phyloP scores from a whole-genome alignment of 1,139 yeast genomes.

The Geotrichum macrosporum region DNA sequence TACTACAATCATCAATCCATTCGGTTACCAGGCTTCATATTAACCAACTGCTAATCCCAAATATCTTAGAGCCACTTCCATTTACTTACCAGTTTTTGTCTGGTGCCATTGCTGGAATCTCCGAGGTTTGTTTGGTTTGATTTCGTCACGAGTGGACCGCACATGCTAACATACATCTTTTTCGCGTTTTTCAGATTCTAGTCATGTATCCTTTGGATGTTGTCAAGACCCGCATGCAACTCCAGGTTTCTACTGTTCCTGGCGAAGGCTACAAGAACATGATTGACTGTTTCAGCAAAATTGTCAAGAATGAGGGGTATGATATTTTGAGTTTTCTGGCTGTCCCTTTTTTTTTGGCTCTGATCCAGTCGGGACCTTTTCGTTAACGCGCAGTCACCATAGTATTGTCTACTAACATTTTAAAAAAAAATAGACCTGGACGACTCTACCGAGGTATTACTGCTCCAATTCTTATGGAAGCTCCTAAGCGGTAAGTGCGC shows the following conservation, averaged over 20 bases:
- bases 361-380: too few species aligned
- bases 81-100: conserved; percentile 85
- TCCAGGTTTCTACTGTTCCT: conserved; percentile 52
- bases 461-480: conserved; percentile 98
- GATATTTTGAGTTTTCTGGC: too few species aligned
- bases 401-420: too few species aligned
- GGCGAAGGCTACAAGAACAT: conserved; percentile 77
- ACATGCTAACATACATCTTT: neutral
- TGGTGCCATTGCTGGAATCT: conserved; percentile 97
- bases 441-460: conserved; percentile 87
- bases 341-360: neutral
- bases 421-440: conserved; percentile 41
- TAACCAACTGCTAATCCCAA: too few species aligned
- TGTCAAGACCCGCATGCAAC: conserved; percentile 95
- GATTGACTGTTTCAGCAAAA: conserved; percentile 74
- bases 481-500: conserved; percentile 62
- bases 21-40: too few species aligned
- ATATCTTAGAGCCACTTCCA: conserved; percentile 51
- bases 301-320: conserved; percentile 76
- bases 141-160: neutral
- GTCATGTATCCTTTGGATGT: conserved; percentile 98
- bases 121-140: conserved; percentile 48
- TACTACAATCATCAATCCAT: too few species aligned
- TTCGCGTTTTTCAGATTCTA: conserved; percentile 47
- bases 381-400: too few species aligned